Base-by-base conservation (phyloP, 805 yeast genomes). In the Diddensiella caesifluorescens region DNA sequence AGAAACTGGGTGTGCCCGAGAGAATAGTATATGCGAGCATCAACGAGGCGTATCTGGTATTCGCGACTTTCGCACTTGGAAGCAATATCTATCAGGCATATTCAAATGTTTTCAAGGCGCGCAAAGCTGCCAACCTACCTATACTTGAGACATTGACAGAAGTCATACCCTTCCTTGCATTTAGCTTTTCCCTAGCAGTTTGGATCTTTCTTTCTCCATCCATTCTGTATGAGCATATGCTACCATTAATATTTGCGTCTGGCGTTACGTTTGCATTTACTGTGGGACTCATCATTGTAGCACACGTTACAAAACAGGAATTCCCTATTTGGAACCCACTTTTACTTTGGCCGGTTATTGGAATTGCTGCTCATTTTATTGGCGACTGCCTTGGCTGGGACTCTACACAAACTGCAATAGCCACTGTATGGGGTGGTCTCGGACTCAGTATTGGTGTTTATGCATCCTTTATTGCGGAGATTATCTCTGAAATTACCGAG, bases 221-320 rank as follows among this genome's bases (percentile, higher is more conserved):
- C 5, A 64, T 65, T 19, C 59, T 74, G 15, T 33, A 42, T 30
- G 46, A 63, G 22, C 56, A 53, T 31, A 50, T 57, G 4, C 59
- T 83, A 27, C 82, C 94, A 13, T 69, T 82, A 50, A 65, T 80
- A 18, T 56, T 83, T 35, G 74, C 86, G 10, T 74, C 84, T 51
- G 95, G 95, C 1, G 69, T 79, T 16, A 71, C 83, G 1, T 64
- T 83, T 51, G 95, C 97, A 0, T 82, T 84, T 55, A 69, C 77
- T 3, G 97, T 90, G n/a, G 97, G 97, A 3, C 76, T 92, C 58
- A 86, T 89, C 48, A 89, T 89, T 55, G 70, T 82, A 43, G 89
- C 86, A 2, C 97, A 89, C 61, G 74, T 90, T 51, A 85, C 96
- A 0, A 65, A 73, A 38, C 95, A 84, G 59, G 57, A 62, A 3